Conservation (phyloP, 768 basidiomycete genomes). For the Pulveroboletus sp. region DNA sequence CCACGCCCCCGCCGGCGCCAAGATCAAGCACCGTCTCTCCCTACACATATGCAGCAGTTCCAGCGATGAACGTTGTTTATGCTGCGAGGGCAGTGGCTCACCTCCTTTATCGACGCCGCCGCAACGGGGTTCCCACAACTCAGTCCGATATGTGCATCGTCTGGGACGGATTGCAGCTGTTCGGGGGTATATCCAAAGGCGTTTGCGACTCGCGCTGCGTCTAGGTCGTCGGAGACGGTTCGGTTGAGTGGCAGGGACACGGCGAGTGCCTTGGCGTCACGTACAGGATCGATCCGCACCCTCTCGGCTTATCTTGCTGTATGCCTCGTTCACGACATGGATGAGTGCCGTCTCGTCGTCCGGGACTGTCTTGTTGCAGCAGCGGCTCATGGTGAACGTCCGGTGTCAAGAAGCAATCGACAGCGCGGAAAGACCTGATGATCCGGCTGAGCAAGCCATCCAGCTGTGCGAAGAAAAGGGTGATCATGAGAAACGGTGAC, state of each 20-base stretch:
- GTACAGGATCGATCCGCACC: constrained; percentile 10
- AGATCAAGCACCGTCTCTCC: constrained; percentile 55
- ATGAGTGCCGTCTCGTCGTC: background rate
- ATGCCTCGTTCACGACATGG: constrained; percentile 9
- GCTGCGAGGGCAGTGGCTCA: constrained; percentile 9
- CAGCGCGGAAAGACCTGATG: no score
- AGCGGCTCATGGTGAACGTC: constrained; percentile 2
- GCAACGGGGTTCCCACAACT: constrained; percentile 53
- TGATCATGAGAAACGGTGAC: no score
- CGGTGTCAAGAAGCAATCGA: background rate
- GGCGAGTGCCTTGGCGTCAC: background rate
- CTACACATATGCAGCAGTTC: constrained; percentile 24
- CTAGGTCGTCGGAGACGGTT: background rate
- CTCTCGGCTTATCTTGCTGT: constrained; percentile 8
- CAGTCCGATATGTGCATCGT: constrained; percentile 44
- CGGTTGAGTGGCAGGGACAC: background rate
- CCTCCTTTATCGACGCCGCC: constrained; percentile 43
- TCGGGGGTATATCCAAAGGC: constrained; percentile 46
- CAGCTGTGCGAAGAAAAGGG: no score
- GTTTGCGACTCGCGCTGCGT: constrained; percentile 15
- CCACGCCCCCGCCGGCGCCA: constrained; percentile 53
- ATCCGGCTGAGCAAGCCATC: no score
- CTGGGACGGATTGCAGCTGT: constrained; percentile 40
- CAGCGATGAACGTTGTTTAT: background rate
- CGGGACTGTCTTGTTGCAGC: background rate